Conservation (phyloP, 495 filamentous ascomycete species). For the Aspergillus cavernicola region DNA sequence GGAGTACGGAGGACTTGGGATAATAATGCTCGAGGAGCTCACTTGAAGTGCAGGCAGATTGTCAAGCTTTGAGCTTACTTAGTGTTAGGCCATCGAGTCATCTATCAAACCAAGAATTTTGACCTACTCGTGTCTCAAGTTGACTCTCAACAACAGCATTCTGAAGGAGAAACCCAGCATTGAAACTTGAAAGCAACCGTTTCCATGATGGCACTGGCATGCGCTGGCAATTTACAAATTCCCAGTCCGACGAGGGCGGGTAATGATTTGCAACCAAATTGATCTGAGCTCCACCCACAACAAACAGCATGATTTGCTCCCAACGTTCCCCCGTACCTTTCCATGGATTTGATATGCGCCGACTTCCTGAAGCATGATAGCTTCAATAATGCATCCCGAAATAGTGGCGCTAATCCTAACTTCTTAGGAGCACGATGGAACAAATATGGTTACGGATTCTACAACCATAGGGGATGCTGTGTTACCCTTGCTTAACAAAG, state of each 20-base stretch:
- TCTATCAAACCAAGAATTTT: too few species aligned
- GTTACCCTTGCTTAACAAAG: too few species aligned
- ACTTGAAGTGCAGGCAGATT: too few species aligned
- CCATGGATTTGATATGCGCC: constrained; percentile 14
- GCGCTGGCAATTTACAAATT: constrained; percentile 11
- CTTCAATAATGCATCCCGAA: neutral
- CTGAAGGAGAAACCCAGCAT: too few species aligned
- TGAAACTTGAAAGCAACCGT: constrained; percentile 17
- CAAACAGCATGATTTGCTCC: constrained; percentile 13
- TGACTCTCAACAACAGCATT: too few species aligned
- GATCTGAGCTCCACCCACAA: constrained; percentile 17
- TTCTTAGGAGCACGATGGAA: neutral
- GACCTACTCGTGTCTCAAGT: too few species aligned
- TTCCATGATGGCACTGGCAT: constrained; percentile 21
- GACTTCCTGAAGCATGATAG: neutral
- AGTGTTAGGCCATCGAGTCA: too few species aligned
- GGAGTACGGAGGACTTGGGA: too few species aligned
- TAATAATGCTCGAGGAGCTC: too few species aligned
- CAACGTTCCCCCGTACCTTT: constrained; percentile 16
- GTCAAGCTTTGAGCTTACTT: too few species aligned
- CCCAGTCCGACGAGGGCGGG: constrained; percentile 20
- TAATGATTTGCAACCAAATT: constrained; percentile 26
- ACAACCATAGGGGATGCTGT: too few species aligned
- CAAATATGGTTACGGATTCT: neutral
- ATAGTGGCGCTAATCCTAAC: neutral